Percentiles rank a stretch among this genome's conserved stretches.
Conservation (phyloP, 2,329 filamentous ascomycete species). For the Lasiodiplodia hormozganensis region DNA sequence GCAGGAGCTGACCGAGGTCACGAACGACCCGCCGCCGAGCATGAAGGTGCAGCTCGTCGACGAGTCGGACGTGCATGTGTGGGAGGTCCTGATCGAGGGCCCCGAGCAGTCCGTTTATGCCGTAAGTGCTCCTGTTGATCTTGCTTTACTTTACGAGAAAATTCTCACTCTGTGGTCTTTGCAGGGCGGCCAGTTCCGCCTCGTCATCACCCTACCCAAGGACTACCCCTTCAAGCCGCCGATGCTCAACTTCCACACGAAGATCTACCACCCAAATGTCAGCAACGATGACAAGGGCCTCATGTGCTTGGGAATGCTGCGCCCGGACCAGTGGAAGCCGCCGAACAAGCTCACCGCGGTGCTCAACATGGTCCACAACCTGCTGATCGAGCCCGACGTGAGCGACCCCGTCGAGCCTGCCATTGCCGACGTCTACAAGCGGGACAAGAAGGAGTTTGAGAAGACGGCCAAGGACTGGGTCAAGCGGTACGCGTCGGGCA, state of each 20-base stretch:
- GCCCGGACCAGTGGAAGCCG: slow-evolving; percentile 91
- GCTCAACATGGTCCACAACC: slow-evolving; percentile 75
- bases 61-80: slow-evolving; percentile 71
- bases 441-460: slow-evolving; percentile 72
- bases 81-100: slow-evolving; percentile 72
- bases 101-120: slow-evolving; percentile 70
- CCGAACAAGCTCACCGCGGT: slow-evolving; percentile 77
- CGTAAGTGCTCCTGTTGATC: slow-evolving; percentile 53
- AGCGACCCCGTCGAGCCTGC: slow-evolving; percentile 87
- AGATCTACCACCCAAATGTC: slow-evolving; percentile 95
- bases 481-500: slow-evolving; percentile 69
- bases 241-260: slow-evolving; percentile 78
- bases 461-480: slow-evolving; percentile 79
- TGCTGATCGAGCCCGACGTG: slow-evolving; percentile 81
- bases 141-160: slow-evolving; percentile 27
- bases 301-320: slow-evolving; percentile 86
- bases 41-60: slow-evolving; percentile 64
- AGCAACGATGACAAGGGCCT: slow-evolving; percentile 84
- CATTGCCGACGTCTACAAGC: slow-evolving; percentile 84
- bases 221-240: slow-evolving; percentile 94
- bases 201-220: slow-evolving; percentile 74
- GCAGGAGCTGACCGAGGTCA: slow-evolving; percentile 68
- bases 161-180: slow-evolving; percentile 10
- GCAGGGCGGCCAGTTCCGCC: slow-evolving; percentile 74
- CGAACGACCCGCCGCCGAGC: slow-evolving; percentile 61